These are phyloP conservation scores for Trichomonascaceae sp. DNA, from an alignment of 1,139 yeast species.

Conservation along the genomic window DNA sequence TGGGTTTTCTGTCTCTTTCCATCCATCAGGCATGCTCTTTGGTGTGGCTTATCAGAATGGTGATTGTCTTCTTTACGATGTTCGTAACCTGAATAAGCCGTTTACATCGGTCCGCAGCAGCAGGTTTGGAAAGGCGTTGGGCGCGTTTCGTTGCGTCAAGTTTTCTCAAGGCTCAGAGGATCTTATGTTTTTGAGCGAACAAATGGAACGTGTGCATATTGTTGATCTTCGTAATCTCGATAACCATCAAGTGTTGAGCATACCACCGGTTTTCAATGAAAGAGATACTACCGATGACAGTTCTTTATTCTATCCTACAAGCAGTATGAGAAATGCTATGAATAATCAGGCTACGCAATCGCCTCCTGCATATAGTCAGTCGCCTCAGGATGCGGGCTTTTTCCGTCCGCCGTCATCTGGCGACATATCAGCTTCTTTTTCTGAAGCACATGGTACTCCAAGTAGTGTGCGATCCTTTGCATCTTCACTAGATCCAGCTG, in stretches of 20 bases:
- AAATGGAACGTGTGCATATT: constrained; percentile 78
- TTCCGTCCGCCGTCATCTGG: background rate
- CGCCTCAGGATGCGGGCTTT: background rate
- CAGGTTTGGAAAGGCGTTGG: constrained; percentile 33
- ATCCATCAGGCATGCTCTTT: constrained; percentile 63
- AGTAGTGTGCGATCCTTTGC: background rate
- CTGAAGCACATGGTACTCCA: no score
- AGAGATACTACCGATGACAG: background rate
- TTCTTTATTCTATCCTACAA: background rate
- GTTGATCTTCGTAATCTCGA: constrained; percentile 67
- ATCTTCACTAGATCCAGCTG: background rate
- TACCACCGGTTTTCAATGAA: constrained; percentile 7
- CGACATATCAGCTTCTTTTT: background rate
- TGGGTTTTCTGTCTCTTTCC: constrained; percentile 81
- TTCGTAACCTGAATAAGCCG: constrained; percentile 47
- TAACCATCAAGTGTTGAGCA: constrained; percentile 64
- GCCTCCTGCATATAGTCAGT: background rate
- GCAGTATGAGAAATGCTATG: background rate
- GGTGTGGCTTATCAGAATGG: constrained; percentile 87
- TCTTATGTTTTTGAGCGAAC: constrained; percentile 70
- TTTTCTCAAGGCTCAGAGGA: constrained; percentile 72
- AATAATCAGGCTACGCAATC: background rate
- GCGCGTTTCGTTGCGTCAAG: constrained; percentile 61
- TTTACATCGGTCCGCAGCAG: constrained; percentile 36
- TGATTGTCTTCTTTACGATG: constrained; percentile 65